These are phyloP conservation scores for Serendipita vermifera DNA, from an alignment of 768 basidiomycete genomes.

Conservation along the genomic window DNA sequence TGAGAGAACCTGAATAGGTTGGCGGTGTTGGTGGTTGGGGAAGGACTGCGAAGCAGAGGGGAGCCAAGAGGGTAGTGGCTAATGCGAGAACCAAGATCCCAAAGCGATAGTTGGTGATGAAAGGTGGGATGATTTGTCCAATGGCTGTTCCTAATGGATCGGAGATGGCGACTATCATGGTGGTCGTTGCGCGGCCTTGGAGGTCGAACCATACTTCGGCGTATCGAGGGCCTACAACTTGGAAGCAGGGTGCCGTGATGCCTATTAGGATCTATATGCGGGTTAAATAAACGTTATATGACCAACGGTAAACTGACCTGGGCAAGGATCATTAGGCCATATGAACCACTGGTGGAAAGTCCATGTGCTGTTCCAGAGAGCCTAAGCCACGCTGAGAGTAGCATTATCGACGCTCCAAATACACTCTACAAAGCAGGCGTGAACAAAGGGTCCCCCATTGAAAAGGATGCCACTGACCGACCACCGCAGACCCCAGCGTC, in stretches of 20 bases:
- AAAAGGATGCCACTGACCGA: conserved; percentile 36
- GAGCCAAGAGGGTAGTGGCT: conserved; percentile 48
- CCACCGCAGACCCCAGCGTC: conserved; percentile 45
- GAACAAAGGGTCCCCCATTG: background rate
- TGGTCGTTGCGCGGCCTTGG: conserved; percentile 63
- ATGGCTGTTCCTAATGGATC: conserved; percentile 41
- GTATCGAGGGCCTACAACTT: conserved; percentile 66
- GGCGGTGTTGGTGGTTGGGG: conserved; percentile 63
- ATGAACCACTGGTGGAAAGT: conserved; percentile 39
- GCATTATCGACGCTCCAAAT: conserved; percentile 37
- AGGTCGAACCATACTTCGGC: conserved; percentile 78
- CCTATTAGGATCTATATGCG: conserved; percentile 42
- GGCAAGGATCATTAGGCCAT: conserved; percentile 54
- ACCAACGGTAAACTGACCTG: conserved; percentile 35
- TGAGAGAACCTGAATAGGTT: conserved; percentile 25
- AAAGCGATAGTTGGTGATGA: conserved; percentile 19
- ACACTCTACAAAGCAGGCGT: conserved; percentile 36
- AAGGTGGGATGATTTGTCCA: conserved; percentile 59
- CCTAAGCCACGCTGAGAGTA: conserved; percentile 63
- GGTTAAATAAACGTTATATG: conserved; percentile 1
- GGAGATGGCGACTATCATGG: conserved; percentile 43
- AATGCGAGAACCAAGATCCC: conserved; percentile 63
- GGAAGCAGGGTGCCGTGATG: conserved; percentile 58
- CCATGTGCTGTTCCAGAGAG: conserved; percentile 54
- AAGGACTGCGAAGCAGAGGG: conserved; percentile 45